Conservation (phyloP, 306 rosid genomes). For the Cicer bijugum region DNA sequence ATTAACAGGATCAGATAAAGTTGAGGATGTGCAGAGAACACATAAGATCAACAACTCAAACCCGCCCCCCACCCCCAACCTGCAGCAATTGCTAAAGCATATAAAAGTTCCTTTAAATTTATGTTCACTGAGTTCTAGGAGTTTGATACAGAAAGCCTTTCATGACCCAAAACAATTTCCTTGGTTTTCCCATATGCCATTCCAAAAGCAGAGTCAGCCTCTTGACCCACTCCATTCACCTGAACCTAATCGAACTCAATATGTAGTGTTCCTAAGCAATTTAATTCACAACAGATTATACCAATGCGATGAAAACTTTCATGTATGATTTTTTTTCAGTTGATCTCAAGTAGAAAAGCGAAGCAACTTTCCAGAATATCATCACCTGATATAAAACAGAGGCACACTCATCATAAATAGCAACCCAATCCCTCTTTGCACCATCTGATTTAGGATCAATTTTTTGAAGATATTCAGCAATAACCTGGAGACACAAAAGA, state of each 20-base stretch:
- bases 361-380: conserved; percentile 37
- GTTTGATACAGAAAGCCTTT: background rate
- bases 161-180: conserved; percentile 29
- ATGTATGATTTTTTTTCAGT: conserved; percentile 24
- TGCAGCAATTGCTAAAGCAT: background rate
- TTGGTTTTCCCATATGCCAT: conserved; percentile 33
- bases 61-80: conserved; percentile 10
- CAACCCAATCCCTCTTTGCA: conserved; percentile 99
- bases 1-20: conserved; percentile 30
- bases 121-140: conserved; percentile 10
- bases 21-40: conserved; percentile 34
- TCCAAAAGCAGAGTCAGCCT: conserved; percentile 31
- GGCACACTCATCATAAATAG: conserved; percentile 99
- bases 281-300: conserved; percentile 26
- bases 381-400: conserved; percentile 87
- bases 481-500: conserved; percentile 65
- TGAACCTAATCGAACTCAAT: conserved; percentile 37
- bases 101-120: background rate
- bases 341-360: conserved; percentile 33
- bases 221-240: conserved; percentile 27
- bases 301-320: conserved; percentile 28
- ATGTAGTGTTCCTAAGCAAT: conserved; percentile 12
- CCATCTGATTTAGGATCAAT: conserved; percentile 98
- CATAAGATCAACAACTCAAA: conserved; percentile 24
- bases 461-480: conserved; percentile 96